phyloP scores from a whole-genome alignment of 352 stramenopile species.

The Aphanomyces invadans region DNA sequence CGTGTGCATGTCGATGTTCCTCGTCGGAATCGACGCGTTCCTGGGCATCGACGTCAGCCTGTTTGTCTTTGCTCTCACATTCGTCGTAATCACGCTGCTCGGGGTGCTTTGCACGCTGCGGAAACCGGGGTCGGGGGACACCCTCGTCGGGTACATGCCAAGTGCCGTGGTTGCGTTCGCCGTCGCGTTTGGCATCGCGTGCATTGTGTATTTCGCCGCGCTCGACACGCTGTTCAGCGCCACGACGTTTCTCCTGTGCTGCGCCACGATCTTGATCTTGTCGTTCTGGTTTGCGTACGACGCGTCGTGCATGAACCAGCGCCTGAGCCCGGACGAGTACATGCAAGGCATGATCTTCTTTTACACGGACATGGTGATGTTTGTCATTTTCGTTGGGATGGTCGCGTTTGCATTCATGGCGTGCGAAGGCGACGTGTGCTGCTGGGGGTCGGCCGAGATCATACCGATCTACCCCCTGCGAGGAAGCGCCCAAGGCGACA shows the following conservation, averaged over 20 bases:
- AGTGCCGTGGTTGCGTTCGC: constrained; percentile 31
- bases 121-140: constrained; percentile 12
- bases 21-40: constrained; percentile 32
- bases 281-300: constrained; percentile 49
- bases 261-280: constrained; percentile 37
- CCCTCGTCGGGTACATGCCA: constrained; percentile 32
- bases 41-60: constrained; percentile 39
- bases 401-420: constrained; percentile 56
- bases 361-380: constrained; percentile 51
- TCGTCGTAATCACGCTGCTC: constrained; percentile 41
- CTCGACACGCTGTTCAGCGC: constrained; percentile 29
- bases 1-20: constrained; percentile 31
- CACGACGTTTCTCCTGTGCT: constrained; percentile 33
- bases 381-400: constrained; percentile 37
- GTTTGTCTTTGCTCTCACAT: constrained; percentile 33
- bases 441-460: constrained; percentile 54
- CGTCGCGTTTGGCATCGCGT: constrained; percentile 26
- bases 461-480: constrained; percentile 6
- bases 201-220: constrained; percentile 26
- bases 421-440: constrained; percentile 58
- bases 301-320: constrained; percentile 46
- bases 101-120: constrained; percentile 30
- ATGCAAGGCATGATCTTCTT: constrained; percentile 63
- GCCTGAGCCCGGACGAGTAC: constrained; percentile 54
- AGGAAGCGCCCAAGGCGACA: neutral